Evolutionary conservation across 2,329 filamentous ascomycete genomes (phyloP), one percentile per base, ranked within the genome.

Genomic region (Diplodia mutila): DNA sequence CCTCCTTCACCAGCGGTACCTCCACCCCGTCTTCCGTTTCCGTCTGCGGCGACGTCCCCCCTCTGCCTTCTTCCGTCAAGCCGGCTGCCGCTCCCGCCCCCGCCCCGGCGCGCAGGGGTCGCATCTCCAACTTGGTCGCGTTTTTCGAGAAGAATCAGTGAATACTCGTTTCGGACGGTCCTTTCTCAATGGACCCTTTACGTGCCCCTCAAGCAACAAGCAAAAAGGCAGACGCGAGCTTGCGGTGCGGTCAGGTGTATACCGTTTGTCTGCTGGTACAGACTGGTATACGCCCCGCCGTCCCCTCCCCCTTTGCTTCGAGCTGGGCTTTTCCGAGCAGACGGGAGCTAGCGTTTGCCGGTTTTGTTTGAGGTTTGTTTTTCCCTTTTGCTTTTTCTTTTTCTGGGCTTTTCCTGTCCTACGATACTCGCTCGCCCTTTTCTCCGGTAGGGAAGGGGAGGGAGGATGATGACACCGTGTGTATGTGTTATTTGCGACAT

Each of bases 61-160:
- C 57, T 9, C 39, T 42, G 16, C 39, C 29, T 29, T 29, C 29
- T 37, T 3, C 42, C 42, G 42, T 21, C 42, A 46, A 46, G 42
- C 42, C 42, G 7, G 7, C n/a, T 18, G 42, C 42, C 8, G 42
- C 42, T 18, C 18, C 42, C 42, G 7, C 42, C n/a, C 18, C 42
- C 8, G 42, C 42, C 8, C 42, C 42, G 29, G 29, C 29, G 42
- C 39, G 57, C 59, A 61, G 37, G 25, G 53, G 53, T 12, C 53
- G 53, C 53, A 63, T 63, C 27, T 63, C 59, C 27, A 63, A 63
- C 46, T 25, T 63, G 42, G 59, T 63, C 29, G 59, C 59, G 21
- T 63, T 63, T n/a, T 63, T 63, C 29, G 59, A 63, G 39, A 46
- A 51, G 12, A 63, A 51, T 1, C 34, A 63, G 23, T 63, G 16